Conservation (phyloP, 2,329 filamentous ascomycete species). For the Fusarium decemcellulare region DNA sequence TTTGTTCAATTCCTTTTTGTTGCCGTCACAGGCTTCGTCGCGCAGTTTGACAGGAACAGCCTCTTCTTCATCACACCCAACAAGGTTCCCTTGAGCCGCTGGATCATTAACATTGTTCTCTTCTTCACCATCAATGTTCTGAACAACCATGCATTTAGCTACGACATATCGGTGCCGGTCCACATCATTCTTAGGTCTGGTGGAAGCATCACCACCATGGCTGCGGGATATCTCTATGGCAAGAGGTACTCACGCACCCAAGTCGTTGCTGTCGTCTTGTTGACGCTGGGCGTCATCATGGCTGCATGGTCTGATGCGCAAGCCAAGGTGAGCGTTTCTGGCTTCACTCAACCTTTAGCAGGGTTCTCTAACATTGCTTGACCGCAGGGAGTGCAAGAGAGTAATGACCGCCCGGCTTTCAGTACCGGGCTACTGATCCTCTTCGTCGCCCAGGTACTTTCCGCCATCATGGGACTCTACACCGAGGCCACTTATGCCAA, state of each 20-base stretch:
- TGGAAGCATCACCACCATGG: conserved; percentile 95
- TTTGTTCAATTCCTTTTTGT: conserved; percentile 93
- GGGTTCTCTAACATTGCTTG: conserved; percentile 4
- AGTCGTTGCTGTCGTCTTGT: conserved; percentile 82
- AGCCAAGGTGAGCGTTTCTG: conserved; percentile 75
- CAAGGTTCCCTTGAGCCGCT: conserved; percentile 85
- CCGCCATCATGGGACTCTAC: conserved; percentile 95
- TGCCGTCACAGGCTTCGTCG: conserved; percentile 81
- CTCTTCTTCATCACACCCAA: conserved; percentile 83
- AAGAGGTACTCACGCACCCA: conserved; percentile 88
- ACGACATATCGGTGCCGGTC: conserved; percentile 94
- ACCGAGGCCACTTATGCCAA: conserved; percentile 90
- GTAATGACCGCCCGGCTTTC: conserved; percentile 49
- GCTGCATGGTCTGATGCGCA: conserved; percentile 92
- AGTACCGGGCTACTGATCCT: conserved; percentile 83
- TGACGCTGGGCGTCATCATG: conserved; percentile 88
- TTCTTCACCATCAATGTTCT: conserved; percentile 96
- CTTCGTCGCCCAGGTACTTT: conserved; percentile 89
- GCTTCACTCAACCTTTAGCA: background rate
- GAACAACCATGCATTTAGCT: conserved; percentile 98
- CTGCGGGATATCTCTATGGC: conserved; percentile 88
- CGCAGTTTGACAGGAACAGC: conserved; percentile 77
- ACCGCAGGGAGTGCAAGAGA: conserved; percentile 35
- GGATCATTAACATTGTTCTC: conserved; percentile 89
- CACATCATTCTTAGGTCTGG: conserved; percentile 97